Evolutionary conservation across 2,329 filamentous ascomycete genomes (phyloP), one percentile per base, ranked within the genome.

Genomic region (Podosphaera leucotricha): DNA sequence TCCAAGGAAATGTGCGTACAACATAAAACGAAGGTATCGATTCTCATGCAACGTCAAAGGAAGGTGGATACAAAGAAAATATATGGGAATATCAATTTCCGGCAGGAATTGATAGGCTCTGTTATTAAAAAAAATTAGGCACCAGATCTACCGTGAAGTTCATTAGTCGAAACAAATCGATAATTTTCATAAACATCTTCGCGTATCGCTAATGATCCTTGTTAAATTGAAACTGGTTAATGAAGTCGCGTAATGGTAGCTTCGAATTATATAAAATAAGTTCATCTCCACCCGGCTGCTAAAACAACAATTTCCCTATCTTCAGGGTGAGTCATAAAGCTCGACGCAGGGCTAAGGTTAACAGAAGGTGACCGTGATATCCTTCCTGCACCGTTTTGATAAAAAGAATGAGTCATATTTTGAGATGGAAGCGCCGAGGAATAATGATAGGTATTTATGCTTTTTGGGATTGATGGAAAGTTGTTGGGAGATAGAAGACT

Each of bases 381-480:
- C 11, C 18, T 16, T 19, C 2, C 22, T 26, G 41, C 13, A 16
- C 26, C 13, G 13, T 6, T 43, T 21, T 28, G 22, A 21, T 33
- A 11, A 10, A 22, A 16, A n/a, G 21, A 13, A n/a, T 6, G 13
- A 26, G 41, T 8, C 19, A 2, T 19, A 22, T 15, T 41, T 18
- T 22, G 20, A 13, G 28, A 19, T 20, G 8, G n/a, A 21, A 18
- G 11, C 4, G 26, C 1, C 13, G 18, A 2, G 18, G 24, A 18
- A 11, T 43, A 13, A 24, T 41, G 26, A 21, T 18, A 43, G 6
- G 41, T 33, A 18, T 22, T 35, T 19, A 43, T 35, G 30, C 41
- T 43, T 26, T 43, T 43, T 35, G 41, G 41, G 16, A 43, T 43
- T 20, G 41, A 30, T 16, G 41, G 41, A 11, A 43, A 43, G 4